Evolutionary conservation across 495 filamentous ascomycete genomes (phyloP).

Genomic region (Neurospora hispaniola): DNA sequence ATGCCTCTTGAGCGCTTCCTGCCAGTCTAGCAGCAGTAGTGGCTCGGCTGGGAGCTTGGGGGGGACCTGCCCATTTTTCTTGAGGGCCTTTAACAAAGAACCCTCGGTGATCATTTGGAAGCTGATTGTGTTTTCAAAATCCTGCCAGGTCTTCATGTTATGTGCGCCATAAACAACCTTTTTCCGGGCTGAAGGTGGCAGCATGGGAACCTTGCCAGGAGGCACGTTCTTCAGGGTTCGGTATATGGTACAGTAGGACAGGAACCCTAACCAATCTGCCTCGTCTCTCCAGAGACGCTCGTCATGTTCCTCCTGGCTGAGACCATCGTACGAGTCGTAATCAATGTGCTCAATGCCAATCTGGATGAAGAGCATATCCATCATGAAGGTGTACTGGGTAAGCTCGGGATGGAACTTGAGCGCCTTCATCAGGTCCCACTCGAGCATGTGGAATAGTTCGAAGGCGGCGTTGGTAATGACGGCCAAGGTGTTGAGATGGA

Average conservation of each 20-base stretch:
- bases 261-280: constrained; percentile 15
- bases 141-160: constrained; percentile 3
- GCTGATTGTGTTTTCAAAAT: constrained; percentile 7
- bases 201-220: constrained; percentile 15
- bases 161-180: constrained; percentile 12
- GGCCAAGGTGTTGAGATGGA: constrained; percentile 13
- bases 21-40: constrained; percentile 11
- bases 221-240: not conserved
- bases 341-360: constrained; percentile 18
- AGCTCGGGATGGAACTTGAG: constrained; percentile 8
- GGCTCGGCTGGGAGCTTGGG: constrained; percentile 10
- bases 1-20: constrained; percentile 6
- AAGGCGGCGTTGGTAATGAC: constrained; percentile 24
- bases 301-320: constrained; percentile 2
- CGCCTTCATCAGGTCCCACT: constrained; percentile 13
- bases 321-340: constrained; percentile 12
- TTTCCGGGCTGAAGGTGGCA: constrained; percentile 4
- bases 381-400: constrained; percentile 15
- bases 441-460: constrained; percentile 21
- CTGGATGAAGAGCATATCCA: constrained; percentile 15
- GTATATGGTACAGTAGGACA: constrained; percentile 3
- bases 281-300: constrained; percentile 16
- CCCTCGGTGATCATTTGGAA: constrained; percentile 12
- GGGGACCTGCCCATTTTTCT: constrained; percentile 5
- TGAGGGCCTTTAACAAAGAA: constrained; percentile 13